Evolutionary conservation across 2,329 filamentous ascomycete genomes (phyloP).

Genomic region (Ilyonectria robusta): DNA sequence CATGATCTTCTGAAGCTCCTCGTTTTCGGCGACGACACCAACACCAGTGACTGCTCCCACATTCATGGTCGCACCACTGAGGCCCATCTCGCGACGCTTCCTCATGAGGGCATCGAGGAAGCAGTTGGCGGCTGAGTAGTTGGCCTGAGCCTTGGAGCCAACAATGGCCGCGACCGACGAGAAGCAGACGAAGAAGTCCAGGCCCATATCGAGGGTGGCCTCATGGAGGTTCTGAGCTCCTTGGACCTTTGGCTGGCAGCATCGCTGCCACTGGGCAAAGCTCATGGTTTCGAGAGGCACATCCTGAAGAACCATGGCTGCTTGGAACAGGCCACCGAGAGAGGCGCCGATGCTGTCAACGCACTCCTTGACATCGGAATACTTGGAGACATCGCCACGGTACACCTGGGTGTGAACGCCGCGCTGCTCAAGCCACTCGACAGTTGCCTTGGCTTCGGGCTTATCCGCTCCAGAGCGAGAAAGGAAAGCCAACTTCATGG

Average conservation of each 20-base stretch:
- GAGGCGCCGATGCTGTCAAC: slow-evolving; percentile 42
- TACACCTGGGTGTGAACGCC: slow-evolving; percentile 27
- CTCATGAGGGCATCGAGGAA: slow-evolving; percentile 50
- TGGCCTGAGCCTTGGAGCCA: slow-evolving; percentile 54
- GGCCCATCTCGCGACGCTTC: slow-evolving; percentile 33
- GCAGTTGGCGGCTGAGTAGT: slow-evolving; percentile 56
- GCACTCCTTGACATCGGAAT: slow-evolving; percentile 42
- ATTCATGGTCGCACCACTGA: slow-evolving; percentile 39
- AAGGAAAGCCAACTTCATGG: slow-evolving; percentile 49
- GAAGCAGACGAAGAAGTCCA: slow-evolving; percentile 58
- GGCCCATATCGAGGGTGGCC: slow-evolving; percentile 20
- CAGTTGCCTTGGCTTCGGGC: slow-evolving; percentile 28
- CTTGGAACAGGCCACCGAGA: slow-evolving; percentile 57
- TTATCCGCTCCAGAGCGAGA: slow-evolving; percentile 38
- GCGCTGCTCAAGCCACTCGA: slow-evolving; percentile 30
- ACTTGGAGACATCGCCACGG: slow-evolving; percentile 49
- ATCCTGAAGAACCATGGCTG: slow-evolving; percentile 55
- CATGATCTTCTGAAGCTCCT: slow-evolving; percentile 33
- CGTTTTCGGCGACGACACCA: slow-evolving; percentile 46
- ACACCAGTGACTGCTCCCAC: slow-evolving; percentile 34
- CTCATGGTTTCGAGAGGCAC: slow-evolving; percentile 43
- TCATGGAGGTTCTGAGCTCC: slow-evolving; percentile 51
- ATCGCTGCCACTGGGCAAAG: slow-evolving; percentile 40
- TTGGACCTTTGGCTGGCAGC: slow-evolving; percentile 51
- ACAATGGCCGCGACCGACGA: slow-evolving; percentile 54